These are phyloP conservation scores for Trichoderma afroharzianum DNA, from an alignment of 2,329 filamentous ascomycete species.

Conservation along the genomic window DNA sequence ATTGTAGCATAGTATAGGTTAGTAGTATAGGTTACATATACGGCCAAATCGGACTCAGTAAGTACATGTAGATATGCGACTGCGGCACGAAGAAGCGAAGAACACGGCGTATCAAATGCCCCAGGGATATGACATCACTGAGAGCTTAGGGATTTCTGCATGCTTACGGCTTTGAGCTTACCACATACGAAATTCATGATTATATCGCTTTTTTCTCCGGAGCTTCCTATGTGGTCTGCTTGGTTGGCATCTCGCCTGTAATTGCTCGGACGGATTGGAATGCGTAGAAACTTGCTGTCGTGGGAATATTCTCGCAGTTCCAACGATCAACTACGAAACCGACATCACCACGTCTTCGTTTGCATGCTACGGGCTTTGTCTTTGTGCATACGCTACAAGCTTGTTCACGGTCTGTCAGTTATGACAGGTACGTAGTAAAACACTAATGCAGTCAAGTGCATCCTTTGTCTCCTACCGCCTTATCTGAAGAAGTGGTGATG, in stretches of 20 bases:
- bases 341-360: neutral
- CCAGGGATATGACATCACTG: no score
- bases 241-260: neutral
- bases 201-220: accelerated
- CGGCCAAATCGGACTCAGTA: neutral
- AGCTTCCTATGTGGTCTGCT: neutral
- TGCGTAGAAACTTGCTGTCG: no score
- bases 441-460: neutral
- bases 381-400: neutral
- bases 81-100: neutral
- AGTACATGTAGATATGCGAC: neutral
- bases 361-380: neutral
- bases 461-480: neutral
- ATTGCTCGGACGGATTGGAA: neutral
- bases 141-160: neutral
- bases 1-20: neutral
- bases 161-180: neutral
- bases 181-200: neutral
- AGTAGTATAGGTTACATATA: neutral
- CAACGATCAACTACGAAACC: neutral
- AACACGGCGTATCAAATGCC: neutral
- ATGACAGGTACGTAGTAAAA: neutral
- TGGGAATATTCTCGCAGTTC: neutral
- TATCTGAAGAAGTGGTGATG: neutral
- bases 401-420: neutral